Evolutionary conservation across 345 rosid species (phyloP).

Genomic region (Linum tenue): DNA sequence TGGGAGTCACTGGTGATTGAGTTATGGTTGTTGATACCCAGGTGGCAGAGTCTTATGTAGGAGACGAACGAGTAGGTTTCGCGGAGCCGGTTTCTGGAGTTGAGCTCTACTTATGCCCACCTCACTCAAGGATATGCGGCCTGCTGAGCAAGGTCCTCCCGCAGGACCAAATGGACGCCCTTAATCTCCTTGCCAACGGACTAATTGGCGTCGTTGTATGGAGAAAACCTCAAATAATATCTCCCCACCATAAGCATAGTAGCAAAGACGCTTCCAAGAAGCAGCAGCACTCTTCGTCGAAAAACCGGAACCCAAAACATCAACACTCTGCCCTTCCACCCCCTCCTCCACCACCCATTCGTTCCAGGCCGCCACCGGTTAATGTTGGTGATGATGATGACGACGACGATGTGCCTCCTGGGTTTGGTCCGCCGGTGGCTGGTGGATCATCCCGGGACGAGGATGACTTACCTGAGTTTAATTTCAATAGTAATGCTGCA

Average conservation of each 20-base stretch:
- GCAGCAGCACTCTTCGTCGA: conserved; percentile 34
- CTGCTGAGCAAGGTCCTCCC: conserved; percentile 63
- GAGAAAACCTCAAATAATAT: conserved; percentile 62
- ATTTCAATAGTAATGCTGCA: conserved; percentile 31
- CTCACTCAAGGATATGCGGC: conserved; percentile 48
- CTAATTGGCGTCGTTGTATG: conserved; percentile 92
- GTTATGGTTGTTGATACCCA: conserved; percentile 18
- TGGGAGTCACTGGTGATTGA: background rate
- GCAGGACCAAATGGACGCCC: conserved; percentile 49
- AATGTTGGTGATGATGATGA: conserved; percentile 24
- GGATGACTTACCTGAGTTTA: conserved; percentile 90
- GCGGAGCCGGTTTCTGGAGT: conserved; percentile 73
- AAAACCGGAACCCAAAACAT: conserved; percentile 25
- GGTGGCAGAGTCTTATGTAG: conserved; percentile 66
- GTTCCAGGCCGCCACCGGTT: conserved; percentile 5
- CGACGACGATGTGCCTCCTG: conserved; percentile 75
- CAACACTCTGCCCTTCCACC: conserved; percentile 21
- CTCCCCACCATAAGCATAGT: conserved; percentile 41
- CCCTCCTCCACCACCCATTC: conserved; percentile 13
- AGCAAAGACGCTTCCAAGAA: conserved; percentile 26
- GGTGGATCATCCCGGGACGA: conserved; percentile 37
- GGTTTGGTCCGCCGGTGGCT: conserved; percentile 55
- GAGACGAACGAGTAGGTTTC: conserved; percentile 76
- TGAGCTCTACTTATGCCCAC: conserved; percentile 86
- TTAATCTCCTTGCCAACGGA: conserved; percentile 58